Base-by-base conservation (phyloP, 352 stramenopile genomes). In the Globisporangium spiculum region DNA sequence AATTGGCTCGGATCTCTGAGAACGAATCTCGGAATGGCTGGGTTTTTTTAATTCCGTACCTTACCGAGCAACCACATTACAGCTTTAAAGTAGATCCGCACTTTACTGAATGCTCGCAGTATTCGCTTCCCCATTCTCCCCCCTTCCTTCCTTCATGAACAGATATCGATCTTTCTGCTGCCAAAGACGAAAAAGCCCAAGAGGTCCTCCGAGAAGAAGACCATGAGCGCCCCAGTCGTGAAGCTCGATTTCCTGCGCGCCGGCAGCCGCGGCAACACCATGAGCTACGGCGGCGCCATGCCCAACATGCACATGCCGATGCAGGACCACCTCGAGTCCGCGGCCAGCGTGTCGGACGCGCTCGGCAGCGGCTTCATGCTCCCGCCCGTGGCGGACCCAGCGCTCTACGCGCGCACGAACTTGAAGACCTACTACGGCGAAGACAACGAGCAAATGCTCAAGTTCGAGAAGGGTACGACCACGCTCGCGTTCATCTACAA, bases 401-500 rank as follows among this genome's bases (percentile, higher is more conserved):
- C 97, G 41, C 81, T 90, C 32, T 99, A 99, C 74, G 98, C 92
- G 66, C 93, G 95, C 66, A 92, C 80, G 65, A 98, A 99, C 83
- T 98, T 99, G 75, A 96, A 97, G 70, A 97, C 97, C 63, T 94
- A 97, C 67, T 99, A 98, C 81, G 93, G 93, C 68, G 93, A 96
- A 59, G 98, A 99, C 76, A 94, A 97, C 54, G 78, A 96, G 54
- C 96, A 99, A 77, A 82, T 83, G 61, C 83, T 99, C 63, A 94
- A 98, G 81, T 99, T 99, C 76, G 96, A 95, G 58, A 99, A 99
- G 81, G 98, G 98, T 61, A 99, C 98, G 50, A 99, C 98, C 14
- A 99, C 98, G 38, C 88, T 99, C 18, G 98, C 97, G 38, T 99
- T 99, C 85, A 99, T 99, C 83, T 99, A 99, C 84, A 86, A 99